Evolutionary conservation across 139 green algal species (phyloP).

Genomic region (Parachlorella kessleri): DNA sequence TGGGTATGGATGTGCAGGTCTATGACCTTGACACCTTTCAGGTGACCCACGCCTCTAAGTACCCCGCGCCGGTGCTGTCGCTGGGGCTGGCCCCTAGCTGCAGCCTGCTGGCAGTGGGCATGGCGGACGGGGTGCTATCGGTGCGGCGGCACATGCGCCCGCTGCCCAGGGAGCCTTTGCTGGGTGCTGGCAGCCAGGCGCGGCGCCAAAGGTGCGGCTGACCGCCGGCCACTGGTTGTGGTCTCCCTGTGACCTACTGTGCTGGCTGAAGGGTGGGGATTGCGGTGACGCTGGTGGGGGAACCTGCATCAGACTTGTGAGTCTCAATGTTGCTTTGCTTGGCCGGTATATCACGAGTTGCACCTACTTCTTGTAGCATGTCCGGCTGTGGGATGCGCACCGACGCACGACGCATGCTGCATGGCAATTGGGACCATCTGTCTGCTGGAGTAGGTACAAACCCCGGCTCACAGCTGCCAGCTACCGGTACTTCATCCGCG

Average conservation of each 20-base stretch:
- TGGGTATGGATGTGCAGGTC: slow-evolving; percentile 55
- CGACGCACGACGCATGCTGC: too few relatives aligned
- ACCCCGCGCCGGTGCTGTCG: slow-evolving; percentile 76
- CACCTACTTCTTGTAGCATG: not conserved
- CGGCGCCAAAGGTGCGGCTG: too few relatives aligned
- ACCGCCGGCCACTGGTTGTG: too few relatives aligned
- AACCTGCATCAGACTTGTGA: not conserved
- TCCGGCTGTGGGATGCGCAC: too few relatives aligned
- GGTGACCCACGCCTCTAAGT: slow-evolving; percentile 76
- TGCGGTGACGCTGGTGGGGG: not conserved
- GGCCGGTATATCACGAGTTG: not conserved
- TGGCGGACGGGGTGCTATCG: slow-evolving; percentile 81
- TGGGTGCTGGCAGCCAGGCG: too few relatives aligned
- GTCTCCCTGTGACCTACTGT: too few relatives aligned
- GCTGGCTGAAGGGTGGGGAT: too few relatives aligned
- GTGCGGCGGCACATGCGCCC: slow-evolving; percentile 55
- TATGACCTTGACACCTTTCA: slow-evolving; percentile 86
- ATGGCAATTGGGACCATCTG: too few relatives aligned
- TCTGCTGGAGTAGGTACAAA: slow-evolving; percentile 39
- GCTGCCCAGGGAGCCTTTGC: too few relatives aligned
- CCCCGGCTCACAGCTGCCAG: slow-evolving; percentile 68
- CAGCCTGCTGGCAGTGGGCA: slow-evolving; percentile 83
- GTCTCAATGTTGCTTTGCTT: not conserved
- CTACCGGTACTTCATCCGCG: slow-evolving; percentile 87
- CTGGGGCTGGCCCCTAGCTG: slow-evolving; percentile 76